A percentile compares a stretch with the other conserved stretches of the same genome.
These are phyloP conservation scores for Phalaenopsis aphrodite DNA, from an alignment of 106 monocot genomes.

Conservation along the genomic window DNA sequence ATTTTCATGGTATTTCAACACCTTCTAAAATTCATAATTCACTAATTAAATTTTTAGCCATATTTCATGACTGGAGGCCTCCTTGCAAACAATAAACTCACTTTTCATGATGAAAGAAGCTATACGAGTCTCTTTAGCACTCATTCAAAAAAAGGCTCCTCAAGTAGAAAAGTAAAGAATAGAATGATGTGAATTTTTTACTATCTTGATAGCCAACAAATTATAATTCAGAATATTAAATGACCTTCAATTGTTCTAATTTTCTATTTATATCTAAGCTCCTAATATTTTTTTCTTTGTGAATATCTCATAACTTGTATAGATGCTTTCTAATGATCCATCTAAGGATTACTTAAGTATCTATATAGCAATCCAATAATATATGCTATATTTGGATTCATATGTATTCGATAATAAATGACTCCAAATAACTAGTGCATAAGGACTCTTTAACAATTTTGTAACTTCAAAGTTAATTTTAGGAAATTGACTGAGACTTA, in stretches of 20 bases:
- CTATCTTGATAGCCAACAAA: not conserved
- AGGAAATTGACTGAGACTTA: too few relatives aligned
- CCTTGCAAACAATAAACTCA: not conserved
- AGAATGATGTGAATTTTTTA: not conserved
- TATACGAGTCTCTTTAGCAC: not conserved
- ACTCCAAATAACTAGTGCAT: too few relatives aligned
- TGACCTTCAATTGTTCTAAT: not conserved
- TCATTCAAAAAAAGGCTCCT: not conserved
- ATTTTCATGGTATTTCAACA: not conserved
- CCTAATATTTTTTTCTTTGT: slow-evolving; percentile 3
- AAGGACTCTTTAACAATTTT: too few relatives aligned
- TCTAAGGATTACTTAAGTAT: not conserved
- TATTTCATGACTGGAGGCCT: slow-evolving; percentile 1
- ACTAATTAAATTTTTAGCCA: not conserved
- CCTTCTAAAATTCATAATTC: not conserved
- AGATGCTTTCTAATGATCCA: not conserved
- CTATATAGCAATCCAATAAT: not conserved
- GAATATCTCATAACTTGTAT: not conserved
- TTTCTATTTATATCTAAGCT: not conserved
- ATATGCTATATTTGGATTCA: not conserved
- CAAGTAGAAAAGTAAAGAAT: not conserved
- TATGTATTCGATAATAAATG: too few relatives aligned
- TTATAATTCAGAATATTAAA: not conserved
- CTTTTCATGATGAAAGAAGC: not conserved
- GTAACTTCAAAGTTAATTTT: too few relatives aligned